Base-by-base conservation (phyloP, 208 protist genomes). In the Trypanosoma cruzi region DNA sequence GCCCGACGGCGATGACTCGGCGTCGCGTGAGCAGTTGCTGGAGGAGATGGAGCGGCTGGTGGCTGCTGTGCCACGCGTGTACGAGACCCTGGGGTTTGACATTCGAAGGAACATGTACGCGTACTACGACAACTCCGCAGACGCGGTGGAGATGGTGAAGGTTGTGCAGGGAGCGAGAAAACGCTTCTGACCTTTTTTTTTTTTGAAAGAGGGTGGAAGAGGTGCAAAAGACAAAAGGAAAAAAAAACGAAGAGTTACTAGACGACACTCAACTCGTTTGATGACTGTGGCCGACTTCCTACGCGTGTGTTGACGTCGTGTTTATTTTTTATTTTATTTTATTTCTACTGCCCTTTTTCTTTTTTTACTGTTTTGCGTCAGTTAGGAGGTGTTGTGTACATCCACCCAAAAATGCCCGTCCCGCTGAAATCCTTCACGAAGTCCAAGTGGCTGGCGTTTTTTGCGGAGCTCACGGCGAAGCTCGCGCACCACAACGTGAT, bases 381-480 rank as follows among this genome's bases (percentile, higher is more conserved):
- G 49, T 5, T 37, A n/a, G 37, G 48, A 13, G 34, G 29, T 14
- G 5, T 18, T 55, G 44, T 1, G 22, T 14, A 34, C 36, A 36
- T 70, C 44, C 28, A n/a, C 37, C 46, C 13, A 40, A 46, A n/a
- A 1, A 95, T 95, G 90, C 77, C 90, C 1, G 34, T 84, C 24
- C 82, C 87, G 16, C 71, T 73, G 1, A 40, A 69, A 0, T 86
- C 84, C 13, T 93, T 88, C 59, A 90, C 88, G 29, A 82, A 85
- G 61, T 74, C 78, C 3, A 90, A 90, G 55, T 96, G 90, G 90
- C 79, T 96, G 13, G 73, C 86, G 20, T 94, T 96, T 56, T 96
- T 96, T 63, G 88, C 88, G 1, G 90, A 94, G 80, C 77, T 96
- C 29, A 91, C 84, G 1, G 87, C 88, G 8, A 92, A 94, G 72